phyloP scores from a whole-genome alignment of 805 yeast genomes.

The Lachancea dasiensis region DNA sequence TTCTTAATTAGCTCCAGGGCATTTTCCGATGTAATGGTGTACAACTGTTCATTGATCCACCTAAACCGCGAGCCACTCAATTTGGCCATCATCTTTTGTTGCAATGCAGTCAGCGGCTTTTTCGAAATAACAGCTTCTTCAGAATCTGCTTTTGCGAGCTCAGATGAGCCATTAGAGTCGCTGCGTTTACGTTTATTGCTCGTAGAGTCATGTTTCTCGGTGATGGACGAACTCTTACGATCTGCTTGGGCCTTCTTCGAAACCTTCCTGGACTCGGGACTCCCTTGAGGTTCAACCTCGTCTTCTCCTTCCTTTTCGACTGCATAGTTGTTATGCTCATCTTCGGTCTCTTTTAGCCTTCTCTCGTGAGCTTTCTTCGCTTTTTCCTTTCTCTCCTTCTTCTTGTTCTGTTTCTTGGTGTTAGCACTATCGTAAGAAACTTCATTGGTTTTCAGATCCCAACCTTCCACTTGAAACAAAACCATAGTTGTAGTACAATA shows the following conservation, averaged over 20 bases:
- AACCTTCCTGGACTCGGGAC: too few species aligned
- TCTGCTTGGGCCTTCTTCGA: too few species aligned
- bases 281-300: too few species aligned
- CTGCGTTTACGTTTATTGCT: conserved; percentile 6
- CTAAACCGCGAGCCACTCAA: conserved; percentile 92
- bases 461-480: conserved; percentile 74
- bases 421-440: conserved; percentile 43
- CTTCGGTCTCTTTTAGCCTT: conserved; percentile 8
- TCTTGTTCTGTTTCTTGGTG: conserved; percentile 25
- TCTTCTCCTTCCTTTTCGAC: conserved; percentile 16
- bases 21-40: conserved; percentile 72
- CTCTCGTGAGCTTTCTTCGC: conserved; percentile 18
- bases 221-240: too few species aligned
- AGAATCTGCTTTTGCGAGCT: conserved; percentile 5
- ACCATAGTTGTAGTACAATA: conserved; percentile 56
- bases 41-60: conserved; percentile 97
- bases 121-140: conserved; percentile 20
- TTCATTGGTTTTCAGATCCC: conserved; percentile 57
- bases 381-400: conserved; percentile 20
- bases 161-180: background rate
- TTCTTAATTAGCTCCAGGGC: conserved; percentile 68
- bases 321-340: conserved; percentile 4
- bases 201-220: background rate
- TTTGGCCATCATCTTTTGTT: conserved; percentile 92
- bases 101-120: conserved; percentile 73